phyloP scores from a whole-genome alignment of 2,329 filamentous ascomycete genomes.

The Blumeria graminis region DNA sequence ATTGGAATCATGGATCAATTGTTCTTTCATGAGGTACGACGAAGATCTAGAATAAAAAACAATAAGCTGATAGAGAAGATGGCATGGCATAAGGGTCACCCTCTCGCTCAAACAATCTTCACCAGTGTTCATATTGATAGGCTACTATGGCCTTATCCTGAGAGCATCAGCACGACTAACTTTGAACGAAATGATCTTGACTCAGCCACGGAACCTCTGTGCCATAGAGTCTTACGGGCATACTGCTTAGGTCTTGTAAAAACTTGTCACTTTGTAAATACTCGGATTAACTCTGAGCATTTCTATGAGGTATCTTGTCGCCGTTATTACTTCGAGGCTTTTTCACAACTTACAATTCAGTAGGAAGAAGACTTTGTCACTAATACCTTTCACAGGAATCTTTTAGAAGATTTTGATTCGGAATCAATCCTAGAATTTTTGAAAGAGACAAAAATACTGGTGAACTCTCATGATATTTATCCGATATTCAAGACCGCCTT shows the following conservation, averaged over 20 bases:
- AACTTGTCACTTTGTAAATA: conserved; percentile 54
- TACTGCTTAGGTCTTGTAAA: conserved; percentile 77
- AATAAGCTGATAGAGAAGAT: conserved; percentile 28
- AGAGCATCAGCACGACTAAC: conserved; percentile 23
- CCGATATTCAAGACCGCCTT: conserved; percentile 28
- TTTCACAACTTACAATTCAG: conserved; percentile 1
- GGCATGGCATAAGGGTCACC: conserved; percentile 92
- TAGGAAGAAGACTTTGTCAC: conserved; percentile 93
- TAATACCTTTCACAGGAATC: conserved; percentile 60
- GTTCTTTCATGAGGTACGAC: conserved; percentile 54
- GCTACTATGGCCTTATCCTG: conserved; percentile 47
- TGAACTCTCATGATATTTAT: conserved; percentile 8
- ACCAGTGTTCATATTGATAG: conserved; percentile 79
- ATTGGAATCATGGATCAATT: conserved; percentile 88
- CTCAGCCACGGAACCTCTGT: conserved; percentile 21
- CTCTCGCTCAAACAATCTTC: conserved; percentile 80
- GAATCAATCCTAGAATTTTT: conserved; percentile 15
- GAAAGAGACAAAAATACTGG: conserved; percentile 14
- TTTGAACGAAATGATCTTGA: conserved; percentile 10
- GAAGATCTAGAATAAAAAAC: background rate
- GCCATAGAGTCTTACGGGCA: conserved; percentile 44
- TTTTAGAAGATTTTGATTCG: conserved; percentile 40
- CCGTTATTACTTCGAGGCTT: background rate
- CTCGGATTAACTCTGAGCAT: conserved; percentile 55
- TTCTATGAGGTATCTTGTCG: conserved; percentile 54